These are phyloP conservation scores for Pilatotrama ljubarskyi DNA, from an alignment of 768 basidiomycete species.

Conservation along the genomic window DNA sequence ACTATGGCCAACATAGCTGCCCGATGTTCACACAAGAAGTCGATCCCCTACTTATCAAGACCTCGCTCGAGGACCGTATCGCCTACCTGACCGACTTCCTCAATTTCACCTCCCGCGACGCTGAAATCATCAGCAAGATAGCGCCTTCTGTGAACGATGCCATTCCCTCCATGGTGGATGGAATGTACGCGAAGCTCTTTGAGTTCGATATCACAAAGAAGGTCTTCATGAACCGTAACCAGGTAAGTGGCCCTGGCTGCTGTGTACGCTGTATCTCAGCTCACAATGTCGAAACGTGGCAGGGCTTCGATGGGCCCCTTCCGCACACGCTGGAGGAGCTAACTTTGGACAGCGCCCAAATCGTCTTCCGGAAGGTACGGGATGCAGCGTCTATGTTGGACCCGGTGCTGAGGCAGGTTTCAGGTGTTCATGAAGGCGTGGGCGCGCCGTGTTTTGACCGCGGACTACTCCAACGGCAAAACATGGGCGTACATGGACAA, in stretches of 20 bases:
- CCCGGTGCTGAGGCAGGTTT: constrained; percentile 21
- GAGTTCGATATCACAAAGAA: constrained; percentile 47
- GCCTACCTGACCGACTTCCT: constrained; percentile 48
- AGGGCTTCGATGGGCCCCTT: constrained; percentile 43
- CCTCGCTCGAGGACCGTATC: constrained; percentile 40
- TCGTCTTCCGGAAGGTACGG: constrained; percentile 46
- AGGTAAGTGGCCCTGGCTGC: constrained; percentile 22
- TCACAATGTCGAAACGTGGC: constrained; percentile 1
- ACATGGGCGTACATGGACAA: constrained; percentile 49
- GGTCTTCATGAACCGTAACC: constrained; percentile 36
- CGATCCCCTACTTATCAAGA: constrained; percentile 30
- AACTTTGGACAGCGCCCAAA: constrained; percentile 44
- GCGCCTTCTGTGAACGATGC: constrained; percentile 43
- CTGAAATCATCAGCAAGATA: constrained; percentile 42
- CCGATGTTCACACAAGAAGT: constrained; percentile 30
- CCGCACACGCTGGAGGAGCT: constrained; percentile 43
- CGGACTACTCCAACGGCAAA: constrained; percentile 44
- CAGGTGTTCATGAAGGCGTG: constrained; percentile 39
- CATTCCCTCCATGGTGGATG: constrained; percentile 45
- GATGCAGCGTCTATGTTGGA: constrained; percentile 22
- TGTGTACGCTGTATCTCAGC: not conserved
- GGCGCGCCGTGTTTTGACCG: constrained; percentile 38
- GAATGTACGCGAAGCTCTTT: constrained; percentile 47
- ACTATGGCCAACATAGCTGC: constrained; percentile 3
- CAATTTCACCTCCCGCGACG: constrained; percentile 43